Evolutionary conservation across 768 basidiomycete species (phyloP), one percentile per base, ranked within the genome.

Genomic region (Filobasidium wieringae): DNA sequence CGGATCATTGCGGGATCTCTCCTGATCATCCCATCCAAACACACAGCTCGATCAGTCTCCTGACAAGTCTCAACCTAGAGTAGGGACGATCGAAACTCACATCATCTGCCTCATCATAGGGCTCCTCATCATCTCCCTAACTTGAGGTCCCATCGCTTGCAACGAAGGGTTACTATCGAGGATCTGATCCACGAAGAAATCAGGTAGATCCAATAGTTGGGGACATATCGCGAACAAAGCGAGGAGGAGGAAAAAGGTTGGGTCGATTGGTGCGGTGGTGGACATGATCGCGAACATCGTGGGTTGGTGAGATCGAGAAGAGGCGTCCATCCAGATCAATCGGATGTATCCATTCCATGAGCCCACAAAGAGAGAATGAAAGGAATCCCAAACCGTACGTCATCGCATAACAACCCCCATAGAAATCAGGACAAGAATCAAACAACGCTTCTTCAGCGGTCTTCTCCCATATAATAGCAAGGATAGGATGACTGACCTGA

Each of bases 81-180:
- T 40, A 4, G 37, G 11, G 14, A 24, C 43, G 19, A 24, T 7
- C 17, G 43, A 4, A 5, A 86, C 84, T 65, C 82, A 86, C 30
- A 87, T 71, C 76, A 88, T 77, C 50, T 84, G 76, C 82, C 84
- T 84, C 80, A 87, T 83, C 32, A 76, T 70, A 0, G 82, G 79
- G 56, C 84, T 82, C 1, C 85, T 69, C 32, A 87, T 86, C 45
- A 87, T 78, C 59, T 84, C 77, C 22, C 90, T 79, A 17, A 88
- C 81, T 67, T 88, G 86, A 0, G 89, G 88, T 1, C 79, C 86
- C 82, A 91, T 85, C 0, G 68, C 76, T 71, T 29, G 81, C 75
- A 65, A 86, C 64, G 88, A 82, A 0, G 93, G 91, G 72, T 89
- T 87, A 53, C 80, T 80, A 0, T 83, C 80, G 63, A 93, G 84